Evolutionary conservation across 2,329 filamentous ascomycete genomes (phyloP), one percentile per base, ranked within the genome.

Genomic region (Exophiala dermatitidis): DNA sequence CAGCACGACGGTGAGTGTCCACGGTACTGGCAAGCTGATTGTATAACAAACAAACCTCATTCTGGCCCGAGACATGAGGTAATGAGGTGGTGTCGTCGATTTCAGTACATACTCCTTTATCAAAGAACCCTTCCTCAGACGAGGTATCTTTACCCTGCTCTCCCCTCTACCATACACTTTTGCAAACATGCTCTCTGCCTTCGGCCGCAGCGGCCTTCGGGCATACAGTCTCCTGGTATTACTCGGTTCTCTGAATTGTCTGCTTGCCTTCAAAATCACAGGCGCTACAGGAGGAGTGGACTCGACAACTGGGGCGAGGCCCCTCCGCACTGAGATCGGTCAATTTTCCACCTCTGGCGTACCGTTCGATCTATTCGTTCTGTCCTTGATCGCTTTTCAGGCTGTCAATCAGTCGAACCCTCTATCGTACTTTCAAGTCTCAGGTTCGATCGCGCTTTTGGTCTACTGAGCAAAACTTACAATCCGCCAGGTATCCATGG

Each of bases 371-470:
- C 70, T 94, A 54, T 94, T 85, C 68, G 73, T 94, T 29, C 77
- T 91, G 46, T 85, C 84, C 8, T 76, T 93, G 62, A 81, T 80
- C 66, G 81, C 83, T 71, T 82, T 91, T 73, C 83, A 88, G 69
- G 78, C 75, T 57, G 80, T 80, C 52, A 73, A 83, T 59, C 84
- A 89, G 69, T 73, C 74, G 31, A 74, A 81, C 57, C 74, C 76
- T 51, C 74, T 85, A 36, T 91, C 88, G 38, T 93, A 83, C 74
- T 94, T 90, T 70, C 81, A 88, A 64, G 78, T 94, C 62, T 79
- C 85, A 55, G 86, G 88, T 87, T 41, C 48, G 54, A 7, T 32
- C 30, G 31, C 42, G 19, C 29, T 7, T 33, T 36, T 37, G 29
- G 44, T 41, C 30, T 48, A 5, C 2, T 45, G 5, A 28, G 42